Percentiles rank a stretch among this genome's conserved stretches.
These are phyloP conservation scores for Blastocystis sp. DNA, from an alignment of 352 stramenopile species.

Conservation along the genomic window DNA sequence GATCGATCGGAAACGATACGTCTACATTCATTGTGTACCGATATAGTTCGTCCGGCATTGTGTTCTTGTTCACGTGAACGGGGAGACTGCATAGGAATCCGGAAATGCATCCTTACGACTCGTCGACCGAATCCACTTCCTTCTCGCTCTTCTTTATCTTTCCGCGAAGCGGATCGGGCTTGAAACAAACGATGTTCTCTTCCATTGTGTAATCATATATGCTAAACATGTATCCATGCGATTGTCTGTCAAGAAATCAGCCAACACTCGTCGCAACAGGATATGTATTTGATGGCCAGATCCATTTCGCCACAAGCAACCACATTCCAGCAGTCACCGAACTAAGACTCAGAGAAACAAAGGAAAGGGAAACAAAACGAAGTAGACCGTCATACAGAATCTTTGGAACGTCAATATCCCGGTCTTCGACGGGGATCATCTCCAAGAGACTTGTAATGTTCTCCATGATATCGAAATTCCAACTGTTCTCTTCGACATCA, in stretches of 20 bases:
- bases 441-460: neutral
- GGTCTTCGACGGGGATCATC: neutral
- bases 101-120: neutral
- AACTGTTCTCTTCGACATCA: constrained; percentile 42
- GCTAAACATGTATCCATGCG: neutral
- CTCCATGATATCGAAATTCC: neutral
- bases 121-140: neutral
- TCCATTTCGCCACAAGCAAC: neutral
- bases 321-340: constrained; percentile 23
- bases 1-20: neutral
- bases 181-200: constrained; percentile 17
- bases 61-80: neutral
- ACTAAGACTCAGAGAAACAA: neutral
- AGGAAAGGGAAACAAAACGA: neutral
- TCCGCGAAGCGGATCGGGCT: constrained; percentile 2
- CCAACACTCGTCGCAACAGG: neutral
- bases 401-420: neutral
- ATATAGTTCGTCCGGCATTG: constrained; percentile 1
- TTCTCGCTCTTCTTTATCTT: neutral
- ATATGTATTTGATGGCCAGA: constrained; percentile 46
- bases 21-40: neutral
- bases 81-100: neutral
- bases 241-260: neutral
- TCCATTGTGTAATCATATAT: constrained; percentile 12
- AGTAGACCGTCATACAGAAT: constrained; percentile 7